Base-by-base conservation (phyloP, 768 basidiomycete genomes). In the Kockovaella imperatae region DNA sequence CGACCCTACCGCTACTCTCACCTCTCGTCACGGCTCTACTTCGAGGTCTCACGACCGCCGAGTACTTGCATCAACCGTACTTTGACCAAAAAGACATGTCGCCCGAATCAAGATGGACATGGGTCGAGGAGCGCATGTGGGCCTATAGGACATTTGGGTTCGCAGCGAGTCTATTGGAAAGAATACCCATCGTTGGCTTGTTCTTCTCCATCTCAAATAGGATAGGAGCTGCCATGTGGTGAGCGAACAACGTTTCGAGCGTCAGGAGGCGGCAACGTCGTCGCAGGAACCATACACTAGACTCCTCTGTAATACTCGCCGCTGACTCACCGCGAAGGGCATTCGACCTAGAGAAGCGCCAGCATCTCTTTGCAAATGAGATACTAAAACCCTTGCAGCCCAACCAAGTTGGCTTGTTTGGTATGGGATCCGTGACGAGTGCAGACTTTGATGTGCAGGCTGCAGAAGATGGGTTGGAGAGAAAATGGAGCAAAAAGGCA, bases 221-320 rank as follows among this genome's bases (percentile, higher is more conserved):
- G 5, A 79, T 93, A 21, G 89, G 89, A 5, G 90, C 87, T 2
- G 88, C 88, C 1, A 93, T 95, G 90, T 95, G 88, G 62, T 67
- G 41, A 36, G 66, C 63, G 18, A 5, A 26, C 1, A 31, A 31
- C 7, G n/a, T 13, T 4, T 25, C 29, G 3, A 13, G 29, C 3
- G 25, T 8, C 3, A 2, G 2, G 42, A 13, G 26, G 2, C 5
- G 18, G 4, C 1, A 11, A 26, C 30, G 36, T 4, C 6, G 20
- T 47, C 23, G 4, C 80, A 83, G 54, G 85, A 83, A 85, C 47
- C 14, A 75, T 60, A 21, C 4, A 21, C 6, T 38, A 13, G 36
- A 18, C 3, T 30, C 31, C 4, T 35, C n/a, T 3, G 35, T 40
- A 15, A 28, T n/a, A 21, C 14, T 43, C 11, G 28, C 17, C 18